These are phyloP conservation scores for Fusarium redolens DNA, from an alignment of 2,329 filamentous ascomycete species.

Conservation along the genomic window DNA sequence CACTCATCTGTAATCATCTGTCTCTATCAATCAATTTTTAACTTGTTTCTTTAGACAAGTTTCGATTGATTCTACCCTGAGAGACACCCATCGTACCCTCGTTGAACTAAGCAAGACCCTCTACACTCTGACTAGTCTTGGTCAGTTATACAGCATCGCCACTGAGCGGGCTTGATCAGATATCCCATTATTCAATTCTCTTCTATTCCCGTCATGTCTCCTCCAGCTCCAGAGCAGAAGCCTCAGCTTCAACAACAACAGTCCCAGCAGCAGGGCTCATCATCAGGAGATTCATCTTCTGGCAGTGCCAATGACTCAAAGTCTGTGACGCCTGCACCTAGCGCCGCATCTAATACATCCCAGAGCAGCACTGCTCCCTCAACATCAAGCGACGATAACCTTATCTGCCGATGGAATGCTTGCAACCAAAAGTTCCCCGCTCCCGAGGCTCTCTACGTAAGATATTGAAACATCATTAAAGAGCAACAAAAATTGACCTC, in stretches of 20 bases:
- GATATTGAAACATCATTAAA: conserved; percentile 40
- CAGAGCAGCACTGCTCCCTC: conserved; percentile 56
- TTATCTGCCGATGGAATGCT: conserved; percentile 70
- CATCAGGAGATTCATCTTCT: conserved; percentile 47
- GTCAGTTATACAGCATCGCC: conserved; percentile 3
- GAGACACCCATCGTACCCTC: not conserved
- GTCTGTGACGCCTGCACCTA: conserved; percentile 64
- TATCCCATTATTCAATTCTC: conserved; percentile 18
- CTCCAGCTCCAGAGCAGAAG: conserved; percentile 46
- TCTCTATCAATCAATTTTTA: conserved; percentile 3
- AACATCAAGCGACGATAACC: conserved; percentile 61
- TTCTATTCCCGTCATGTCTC: conserved; percentile 46
- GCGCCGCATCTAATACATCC: conserved; percentile 59
- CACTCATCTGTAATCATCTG: conserved; percentile 21
- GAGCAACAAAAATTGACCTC: conserved; percentile 7
- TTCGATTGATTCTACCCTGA: not conserved
- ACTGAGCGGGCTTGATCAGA: conserved; percentile 35
- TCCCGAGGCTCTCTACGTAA: conserved; percentile 70
- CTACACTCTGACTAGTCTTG: conserved; percentile 23
- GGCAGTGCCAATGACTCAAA: conserved; percentile 61
- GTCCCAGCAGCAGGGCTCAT: conserved; percentile 30
- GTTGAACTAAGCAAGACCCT: conserved; percentile 17
- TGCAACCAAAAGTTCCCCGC: conserved; percentile 69
- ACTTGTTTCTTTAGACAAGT: conserved; percentile 6
- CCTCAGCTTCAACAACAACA: conserved; percentile 41